A percentile compares a stretch with the other conserved stretches of the same genome.
Conservation (phyloP, 192 early-diverging fungal species). For the Linnemannia exigua region DNA sequence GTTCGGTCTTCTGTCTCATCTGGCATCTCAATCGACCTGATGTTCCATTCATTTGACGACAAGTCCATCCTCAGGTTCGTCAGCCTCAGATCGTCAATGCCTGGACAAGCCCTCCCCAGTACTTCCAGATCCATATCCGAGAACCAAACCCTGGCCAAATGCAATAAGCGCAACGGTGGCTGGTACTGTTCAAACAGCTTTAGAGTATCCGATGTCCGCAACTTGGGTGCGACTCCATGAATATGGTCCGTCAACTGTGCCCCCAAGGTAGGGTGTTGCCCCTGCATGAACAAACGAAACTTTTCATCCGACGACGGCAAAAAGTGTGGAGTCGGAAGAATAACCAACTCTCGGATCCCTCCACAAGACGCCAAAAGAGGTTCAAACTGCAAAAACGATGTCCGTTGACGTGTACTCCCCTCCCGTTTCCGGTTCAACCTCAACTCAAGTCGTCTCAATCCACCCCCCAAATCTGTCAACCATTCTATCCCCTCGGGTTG, state of each 20-base stretch:
- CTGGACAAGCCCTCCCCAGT: conserved; percentile 10
- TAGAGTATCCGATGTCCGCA: background rate
- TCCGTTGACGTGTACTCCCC: background rate
- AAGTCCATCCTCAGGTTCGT: background rate
- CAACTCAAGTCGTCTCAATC: conserved; percentile 10
- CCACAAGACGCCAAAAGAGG: background rate
- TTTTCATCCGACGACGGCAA: background rate
- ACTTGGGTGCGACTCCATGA: background rate
- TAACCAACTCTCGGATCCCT: conserved; percentile 5
- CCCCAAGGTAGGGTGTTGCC: background rate
- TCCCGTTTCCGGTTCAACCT: background rate
- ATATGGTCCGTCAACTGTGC: background rate
- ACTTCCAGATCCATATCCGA: conserved; percentile 9
- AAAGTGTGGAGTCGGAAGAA: conserved; percentile 12
- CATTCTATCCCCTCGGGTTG: conserved; percentile 8
- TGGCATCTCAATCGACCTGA: background rate
- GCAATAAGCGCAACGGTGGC: conserved; percentile 16
- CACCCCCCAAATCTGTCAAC: conserved; percentile 11
- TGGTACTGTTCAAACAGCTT: conserved; percentile 10
- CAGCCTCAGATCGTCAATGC: conserved; percentile 7
- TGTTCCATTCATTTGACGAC: background rate
- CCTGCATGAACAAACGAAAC: background rate
- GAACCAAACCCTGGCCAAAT: conserved; percentile 29
- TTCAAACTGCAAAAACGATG: conserved; percentile 11
- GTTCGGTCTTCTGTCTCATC: background rate